A percentile compares a stretch with the other conserved stretches of the same genome.
Conservation (phyloP, 306 rosid species). For the Castanea crenata region DNA sequence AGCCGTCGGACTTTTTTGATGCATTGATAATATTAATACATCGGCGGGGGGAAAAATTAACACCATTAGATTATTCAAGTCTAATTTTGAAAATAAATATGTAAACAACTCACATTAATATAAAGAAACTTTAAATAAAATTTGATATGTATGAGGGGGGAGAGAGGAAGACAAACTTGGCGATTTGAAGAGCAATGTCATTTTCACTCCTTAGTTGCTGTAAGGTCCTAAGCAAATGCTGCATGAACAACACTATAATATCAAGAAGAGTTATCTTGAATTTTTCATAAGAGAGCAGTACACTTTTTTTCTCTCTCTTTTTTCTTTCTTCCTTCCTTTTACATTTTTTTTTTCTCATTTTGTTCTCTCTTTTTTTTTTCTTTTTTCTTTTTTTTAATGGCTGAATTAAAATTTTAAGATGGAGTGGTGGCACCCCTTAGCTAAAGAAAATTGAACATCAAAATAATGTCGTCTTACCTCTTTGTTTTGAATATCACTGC, state of each 20-base stretch:
- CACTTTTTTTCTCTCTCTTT: neutral
- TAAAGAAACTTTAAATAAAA: neutral
- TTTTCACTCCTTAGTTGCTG: conserved; percentile 44
- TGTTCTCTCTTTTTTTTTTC: neutral
- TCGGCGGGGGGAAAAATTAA: neutral
- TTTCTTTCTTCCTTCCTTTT: neutral
- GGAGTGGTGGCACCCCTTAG: neutral
- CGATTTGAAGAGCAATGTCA: conserved; percentile 46
- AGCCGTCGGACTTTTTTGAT: conserved; percentile 31
- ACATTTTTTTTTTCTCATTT: neutral
- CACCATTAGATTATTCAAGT: neutral
- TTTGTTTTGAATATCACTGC: conserved; percentile 76
- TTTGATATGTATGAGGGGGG: neutral
- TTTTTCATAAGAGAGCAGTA: too few relatives aligned
- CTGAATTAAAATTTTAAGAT: neutral
- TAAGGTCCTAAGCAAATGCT: conserved; percentile 44
- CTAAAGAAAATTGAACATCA: neutral
- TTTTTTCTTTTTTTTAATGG: too few relatives aligned
- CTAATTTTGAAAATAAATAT: too few relatives aligned
- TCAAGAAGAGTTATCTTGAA: neutral
- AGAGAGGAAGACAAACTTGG: conserved; percentile 29
- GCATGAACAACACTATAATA: conserved; percentile 14
- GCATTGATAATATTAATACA: conserved; percentile 1
- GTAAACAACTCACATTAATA: neutral
- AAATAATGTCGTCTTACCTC: conserved; percentile 42